Evolutionary conservation across 2,329 filamentous ascomycete species (phyloP), one percentile per base, ranked within the genome.

Genomic region (Periglandula ipomoeae): DNA sequence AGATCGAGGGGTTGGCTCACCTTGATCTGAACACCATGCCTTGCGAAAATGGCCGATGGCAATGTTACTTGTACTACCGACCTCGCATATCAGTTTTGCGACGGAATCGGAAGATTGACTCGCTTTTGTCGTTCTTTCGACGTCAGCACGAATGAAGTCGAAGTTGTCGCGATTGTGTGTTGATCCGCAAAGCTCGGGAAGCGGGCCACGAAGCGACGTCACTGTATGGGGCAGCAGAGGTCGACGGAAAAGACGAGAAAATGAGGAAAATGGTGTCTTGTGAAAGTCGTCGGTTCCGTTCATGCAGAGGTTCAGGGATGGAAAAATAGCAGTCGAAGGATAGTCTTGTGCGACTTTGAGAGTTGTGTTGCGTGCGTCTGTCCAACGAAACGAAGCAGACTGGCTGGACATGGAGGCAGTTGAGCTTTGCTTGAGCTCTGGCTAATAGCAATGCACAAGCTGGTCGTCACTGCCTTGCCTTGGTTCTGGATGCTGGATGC

Each of bases 21-120:
- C 47, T 39, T 23, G 34, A 39, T 13, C 11, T 6, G 19, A 49
- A 30, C 17, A 45, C 47, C 47, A 49, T 49, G 42, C 41, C 35
- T 40, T 15, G 23, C 35, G n/a, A 19, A 17, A 20, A 20, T 23
- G 35, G 42, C 34, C 34, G 47, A 20, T n/a, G 15, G 20, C 44
- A 22, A 11, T 32, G 2, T 17, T 22, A 23, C 11, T 8, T 20
- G 20, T n/a, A 13, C 20, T 22, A 35, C 15, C 23, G 39, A 13
- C 6, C 19, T 30, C 15, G 44, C 48, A 50, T 44, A 22, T 32
- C 39, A 50, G 19, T 6, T 17, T 15, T 24, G 26, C 38, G 39
- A 24, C 22, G 23, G 27, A 15, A 13, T 4, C 8, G 9, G 19
- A 43, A 26, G 26, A 23, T 26, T 15, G 17, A n/a, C n/a, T 37